These are phyloP conservation scores for Russula ochroleuca DNA, from an alignment of 768 basidiomycete genomes.

Conservation along the genomic window DNA sequence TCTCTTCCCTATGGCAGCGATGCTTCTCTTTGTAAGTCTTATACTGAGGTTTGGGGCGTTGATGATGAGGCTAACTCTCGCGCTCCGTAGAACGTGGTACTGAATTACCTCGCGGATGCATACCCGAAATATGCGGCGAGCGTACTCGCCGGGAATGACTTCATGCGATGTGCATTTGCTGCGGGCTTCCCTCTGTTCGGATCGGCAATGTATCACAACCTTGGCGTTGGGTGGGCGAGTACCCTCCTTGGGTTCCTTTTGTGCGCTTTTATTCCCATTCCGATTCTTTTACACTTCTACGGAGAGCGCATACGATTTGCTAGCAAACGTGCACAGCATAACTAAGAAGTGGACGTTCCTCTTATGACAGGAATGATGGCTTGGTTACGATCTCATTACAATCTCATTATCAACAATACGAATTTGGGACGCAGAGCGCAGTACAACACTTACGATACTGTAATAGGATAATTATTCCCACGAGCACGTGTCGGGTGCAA, in stretches of 20 bases:
- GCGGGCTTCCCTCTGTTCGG: constrained; percentile 27
- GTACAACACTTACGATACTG: neutral
- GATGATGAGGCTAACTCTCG: neutral
- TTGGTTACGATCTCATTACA: neutral
- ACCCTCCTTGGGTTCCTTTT: constrained; percentile 32
- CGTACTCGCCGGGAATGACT: constrained; percentile 37
- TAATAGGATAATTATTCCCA: neutral
- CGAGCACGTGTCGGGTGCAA: neutral
- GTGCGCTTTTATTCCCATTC: constrained; percentile 32
- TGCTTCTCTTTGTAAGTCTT: constrained; percentile 34
- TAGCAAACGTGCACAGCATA: constrained; percentile 27
- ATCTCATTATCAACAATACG: neutral
- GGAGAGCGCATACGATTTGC: constrained; percentile 26
- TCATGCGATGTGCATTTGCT: constrained; percentile 33
- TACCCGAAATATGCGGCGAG: constrained; percentile 35
- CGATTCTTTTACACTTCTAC: constrained; percentile 21
- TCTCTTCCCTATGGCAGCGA: constrained; percentile 32
- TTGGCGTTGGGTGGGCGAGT: constrained; percentile 31
- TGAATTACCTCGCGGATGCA: constrained; percentile 35
- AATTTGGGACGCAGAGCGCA: neutral
- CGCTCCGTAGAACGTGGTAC: constrained; percentile 24
- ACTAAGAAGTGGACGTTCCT: neutral
- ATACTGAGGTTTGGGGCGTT: constrained; percentile 28
- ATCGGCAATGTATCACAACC: constrained; percentile 28
- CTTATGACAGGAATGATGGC: neutral